Percentiles rank a stretch among this genome's conserved stretches.
Evolutionary conservation across 306 rosid species (phyloP).

Genomic region (Pyrus betulifolia): DNA sequence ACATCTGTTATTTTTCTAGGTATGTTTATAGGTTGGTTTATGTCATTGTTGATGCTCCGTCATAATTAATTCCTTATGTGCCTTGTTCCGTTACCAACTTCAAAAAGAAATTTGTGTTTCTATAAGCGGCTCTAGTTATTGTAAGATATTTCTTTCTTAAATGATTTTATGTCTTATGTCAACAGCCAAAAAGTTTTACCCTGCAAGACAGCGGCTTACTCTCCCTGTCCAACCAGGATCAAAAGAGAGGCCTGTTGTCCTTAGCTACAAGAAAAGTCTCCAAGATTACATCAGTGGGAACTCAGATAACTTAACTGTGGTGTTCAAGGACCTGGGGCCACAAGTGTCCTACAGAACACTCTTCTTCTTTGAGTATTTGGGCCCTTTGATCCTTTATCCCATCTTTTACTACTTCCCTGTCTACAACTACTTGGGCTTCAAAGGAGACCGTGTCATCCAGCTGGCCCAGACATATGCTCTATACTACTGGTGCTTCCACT

Average conservation of each 20-base stretch:
- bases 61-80: not conserved
- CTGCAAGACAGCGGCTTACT: slow-evolving; percentile 84
- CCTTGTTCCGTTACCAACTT: not conserved
- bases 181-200: slow-evolving; percentile 79
- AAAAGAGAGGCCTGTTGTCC: slow-evolving; percentile 76
- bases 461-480: slow-evolving; percentile 88
- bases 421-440: slow-evolving; percentile 61
- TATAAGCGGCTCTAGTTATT: not conserved
- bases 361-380: slow-evolving; percentile 88
- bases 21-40: not conserved
- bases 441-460: slow-evolving; percentile 65
- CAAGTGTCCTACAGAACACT: slow-evolving; percentile 85
- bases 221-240: slow-evolving; percentile 75
- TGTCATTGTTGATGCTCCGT: not conserved
- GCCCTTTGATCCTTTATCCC: slow-evolving; percentile 87
- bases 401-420: slow-evolving; percentile 79
- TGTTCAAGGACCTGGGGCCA: slow-evolving; percentile 86
- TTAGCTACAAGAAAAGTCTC: slow-evolving; percentile 60
- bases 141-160: not conserved
- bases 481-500: slow-evolving; percentile 95
- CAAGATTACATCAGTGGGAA: slow-evolving; percentile 56
- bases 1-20: not conserved
- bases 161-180: slow-evolving; percentile 20
- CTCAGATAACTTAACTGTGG: slow-evolving; percentile 52
- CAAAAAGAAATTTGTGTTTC: not conserved